These are phyloP conservation scores for Zygosaccharomyces pseudorouxii DNA, from an alignment of 805 yeast species.

Conservation along the genomic window DNA sequence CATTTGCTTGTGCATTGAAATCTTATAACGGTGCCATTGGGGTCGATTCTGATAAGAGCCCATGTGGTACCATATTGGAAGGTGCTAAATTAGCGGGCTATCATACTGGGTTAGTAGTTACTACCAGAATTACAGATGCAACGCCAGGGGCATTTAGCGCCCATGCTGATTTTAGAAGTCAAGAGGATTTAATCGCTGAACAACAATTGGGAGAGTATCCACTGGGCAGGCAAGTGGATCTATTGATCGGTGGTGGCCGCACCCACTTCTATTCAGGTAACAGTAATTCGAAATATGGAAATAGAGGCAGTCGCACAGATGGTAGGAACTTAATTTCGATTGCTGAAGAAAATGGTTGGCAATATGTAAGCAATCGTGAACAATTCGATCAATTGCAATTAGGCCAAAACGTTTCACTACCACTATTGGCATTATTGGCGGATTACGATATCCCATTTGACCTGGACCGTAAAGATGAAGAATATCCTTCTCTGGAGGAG, in stretches of 20 bases:
- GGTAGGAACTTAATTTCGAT: slow-evolving; percentile 60
- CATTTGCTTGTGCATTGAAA: slow-evolving; percentile 79
- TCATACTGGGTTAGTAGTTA: slow-evolving; percentile 84
- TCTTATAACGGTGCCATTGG: slow-evolving; percentile 89
- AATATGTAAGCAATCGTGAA: slow-evolving; percentile 59
- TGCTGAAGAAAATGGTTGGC: slow-evolving; percentile 49
- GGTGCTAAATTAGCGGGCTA: slow-evolving; percentile 80
- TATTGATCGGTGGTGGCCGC: slow-evolving; percentile 89
- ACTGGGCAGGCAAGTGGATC: slow-evolving; percentile 73
- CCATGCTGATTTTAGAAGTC: slow-evolving; percentile 69
- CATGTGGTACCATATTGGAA: slow-evolving; percentile 86
- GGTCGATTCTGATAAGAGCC: slow-evolving; percentile 60
- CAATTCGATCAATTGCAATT: slow-evolving; percentile 52
- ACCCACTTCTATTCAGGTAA: slow-evolving; percentile 64
- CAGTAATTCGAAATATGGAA: slow-evolving; percentile 31
- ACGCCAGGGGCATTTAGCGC: slow-evolving; percentile 89
- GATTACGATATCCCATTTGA: slow-evolving; percentile 80
- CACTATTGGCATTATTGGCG: slow-evolving; percentile 72
- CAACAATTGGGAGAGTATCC: slow-evolving; percentile 83
- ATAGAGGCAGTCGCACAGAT: slow-evolving; percentile 63
- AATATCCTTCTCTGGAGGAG: slow-evolving; percentile 75
- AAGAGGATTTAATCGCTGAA: slow-evolving; percentile 81
- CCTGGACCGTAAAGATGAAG: slow-evolving; percentile 59
- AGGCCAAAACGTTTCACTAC: slow-evolving; percentile 66
- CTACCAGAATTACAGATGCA: slow-evolving; percentile 90